Conservation (phyloP, 352 stramenopile species). For the Pythium volutum region DNA sequence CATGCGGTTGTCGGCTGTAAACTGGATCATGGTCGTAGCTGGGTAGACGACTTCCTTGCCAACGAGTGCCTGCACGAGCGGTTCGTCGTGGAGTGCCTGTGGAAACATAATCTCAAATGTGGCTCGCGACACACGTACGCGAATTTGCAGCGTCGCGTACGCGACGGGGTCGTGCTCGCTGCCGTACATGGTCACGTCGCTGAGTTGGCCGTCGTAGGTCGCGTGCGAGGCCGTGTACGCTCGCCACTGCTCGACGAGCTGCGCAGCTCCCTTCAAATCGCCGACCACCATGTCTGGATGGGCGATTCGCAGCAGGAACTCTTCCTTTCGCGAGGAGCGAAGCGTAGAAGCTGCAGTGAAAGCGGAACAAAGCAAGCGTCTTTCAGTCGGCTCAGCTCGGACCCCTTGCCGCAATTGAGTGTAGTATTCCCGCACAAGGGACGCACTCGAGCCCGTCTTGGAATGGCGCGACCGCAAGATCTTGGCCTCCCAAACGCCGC, state of each 20-base stretch:
- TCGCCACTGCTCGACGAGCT: neutral
- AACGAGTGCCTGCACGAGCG: constrained; percentile 1
- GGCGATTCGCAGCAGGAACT: neutral
- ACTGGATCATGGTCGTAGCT: neutral
- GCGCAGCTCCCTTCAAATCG: constrained; percentile 1
- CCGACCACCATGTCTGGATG: neutral
- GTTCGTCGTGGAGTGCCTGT: neutral
- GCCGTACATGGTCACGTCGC: neutral
- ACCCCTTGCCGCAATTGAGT: neutral
- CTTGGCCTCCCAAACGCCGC: constrained; percentile 9
- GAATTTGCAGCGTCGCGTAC: neutral
- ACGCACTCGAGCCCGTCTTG: neutral
- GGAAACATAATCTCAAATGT: constrained; percentile 4
- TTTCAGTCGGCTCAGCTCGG: neutral
- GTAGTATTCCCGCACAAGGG: constrained; percentile 1
- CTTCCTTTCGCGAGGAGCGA: neutral
- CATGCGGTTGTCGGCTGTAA: neutral
- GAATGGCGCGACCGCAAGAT: neutral
- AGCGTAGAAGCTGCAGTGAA: neutral
- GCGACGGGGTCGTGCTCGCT: neutral
- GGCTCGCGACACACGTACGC: neutral
- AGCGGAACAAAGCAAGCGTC: neutral
- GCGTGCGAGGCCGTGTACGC: neutral
- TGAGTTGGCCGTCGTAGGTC: neutral
- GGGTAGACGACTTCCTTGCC: constrained; percentile 1